phyloP scores from a whole-genome alignment of 139 green algal species.

The Gonium pectorale region DNA sequence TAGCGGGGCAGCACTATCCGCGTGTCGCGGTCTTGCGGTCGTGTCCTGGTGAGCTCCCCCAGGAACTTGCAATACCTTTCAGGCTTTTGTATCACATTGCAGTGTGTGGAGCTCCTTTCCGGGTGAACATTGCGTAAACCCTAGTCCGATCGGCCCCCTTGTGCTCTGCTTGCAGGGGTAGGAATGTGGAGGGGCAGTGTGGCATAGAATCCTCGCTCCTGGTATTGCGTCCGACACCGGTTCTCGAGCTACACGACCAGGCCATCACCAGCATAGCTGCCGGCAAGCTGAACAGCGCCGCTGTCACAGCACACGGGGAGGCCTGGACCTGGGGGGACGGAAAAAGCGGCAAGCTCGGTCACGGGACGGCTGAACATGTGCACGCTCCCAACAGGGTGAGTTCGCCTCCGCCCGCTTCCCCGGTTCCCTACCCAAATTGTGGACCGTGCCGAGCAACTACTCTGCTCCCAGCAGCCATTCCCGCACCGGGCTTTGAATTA shows the following conservation, averaged over 20 bases:
- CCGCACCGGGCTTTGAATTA: too few species aligned
- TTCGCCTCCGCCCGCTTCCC: too few species aligned
- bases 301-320: constrained; percentile 54
- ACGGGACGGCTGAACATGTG: constrained; percentile 56
- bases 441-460: too few species aligned
- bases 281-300: constrained; percentile 60
- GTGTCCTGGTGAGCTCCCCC: constrained; percentile 35
- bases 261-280: constrained; percentile 46
- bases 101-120: too few species aligned
- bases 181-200: constrained; percentile 72
- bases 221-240: constrained; percentile 52
- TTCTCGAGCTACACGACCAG: constrained; percentile 55
- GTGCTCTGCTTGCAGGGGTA: constrained; percentile 61
- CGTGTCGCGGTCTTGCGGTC: constrained; percentile 6
- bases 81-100: too few species aligned
- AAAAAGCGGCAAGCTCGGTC: constrained; percentile 74
- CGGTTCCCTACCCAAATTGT: too few species aligned
- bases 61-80: too few species aligned
- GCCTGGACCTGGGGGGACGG: constrained; percentile 74
- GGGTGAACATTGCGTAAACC: too few species aligned
- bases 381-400: constrained; percentile 45
- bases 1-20: too few species aligned
- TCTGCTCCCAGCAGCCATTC: too few species aligned
- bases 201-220: constrained; percentile 53
- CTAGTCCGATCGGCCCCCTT: neutral